These are phyloP conservation scores for Zymoseptoria pseudotritici DNA, from an alignment of 2,329 filamentous ascomycete species.

Conservation along the genomic window DNA sequence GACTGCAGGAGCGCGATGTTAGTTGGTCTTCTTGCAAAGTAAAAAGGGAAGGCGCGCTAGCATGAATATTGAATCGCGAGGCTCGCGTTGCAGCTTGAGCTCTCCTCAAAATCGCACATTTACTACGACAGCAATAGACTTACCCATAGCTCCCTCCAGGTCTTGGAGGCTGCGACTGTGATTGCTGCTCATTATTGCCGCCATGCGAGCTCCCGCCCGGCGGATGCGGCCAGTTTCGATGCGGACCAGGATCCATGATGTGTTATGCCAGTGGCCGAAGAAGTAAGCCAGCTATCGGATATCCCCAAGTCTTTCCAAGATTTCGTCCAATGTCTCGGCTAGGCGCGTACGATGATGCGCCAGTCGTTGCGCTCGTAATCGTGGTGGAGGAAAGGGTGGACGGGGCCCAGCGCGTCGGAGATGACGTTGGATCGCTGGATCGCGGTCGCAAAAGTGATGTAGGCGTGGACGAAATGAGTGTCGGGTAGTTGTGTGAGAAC, in stretches of 20 bases:
- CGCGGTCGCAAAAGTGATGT: not conserved
- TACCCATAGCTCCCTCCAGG: conserved; percentile 25
- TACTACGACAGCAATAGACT: conserved; percentile 7
- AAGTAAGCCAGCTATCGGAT: not conserved
- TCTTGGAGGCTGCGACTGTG: conserved; percentile 22
- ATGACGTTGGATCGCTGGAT: not conserved
- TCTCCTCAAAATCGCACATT: not conserved
- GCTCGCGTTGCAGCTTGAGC: not conserved
- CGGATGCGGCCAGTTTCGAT: conserved; percentile 24
- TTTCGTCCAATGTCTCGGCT: conserved; percentile 1
- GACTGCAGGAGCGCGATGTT: conserved; percentile 7
- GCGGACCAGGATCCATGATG: conserved; percentile 16
- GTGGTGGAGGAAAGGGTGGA: not conserved
- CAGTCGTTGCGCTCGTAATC: not conserved
- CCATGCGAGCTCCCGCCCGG: conserved; percentile 21
- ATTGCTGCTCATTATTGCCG: conserved; percentile 16
- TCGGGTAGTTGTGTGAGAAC: not conserved
- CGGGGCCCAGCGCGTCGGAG: not conserved
- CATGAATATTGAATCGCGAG: not conserved
- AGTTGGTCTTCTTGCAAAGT: conserved; percentile 1
- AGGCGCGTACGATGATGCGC: not conserved
- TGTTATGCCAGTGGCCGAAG: not conserved
- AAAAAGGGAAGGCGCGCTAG: not conserved
- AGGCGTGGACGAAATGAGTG: not conserved
- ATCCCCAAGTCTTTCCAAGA: not conserved